These are phyloP conservation scores for Amaranthus tricolor DNA, from an alignment of 179 eudicot species.

Conservation along the genomic window DNA sequence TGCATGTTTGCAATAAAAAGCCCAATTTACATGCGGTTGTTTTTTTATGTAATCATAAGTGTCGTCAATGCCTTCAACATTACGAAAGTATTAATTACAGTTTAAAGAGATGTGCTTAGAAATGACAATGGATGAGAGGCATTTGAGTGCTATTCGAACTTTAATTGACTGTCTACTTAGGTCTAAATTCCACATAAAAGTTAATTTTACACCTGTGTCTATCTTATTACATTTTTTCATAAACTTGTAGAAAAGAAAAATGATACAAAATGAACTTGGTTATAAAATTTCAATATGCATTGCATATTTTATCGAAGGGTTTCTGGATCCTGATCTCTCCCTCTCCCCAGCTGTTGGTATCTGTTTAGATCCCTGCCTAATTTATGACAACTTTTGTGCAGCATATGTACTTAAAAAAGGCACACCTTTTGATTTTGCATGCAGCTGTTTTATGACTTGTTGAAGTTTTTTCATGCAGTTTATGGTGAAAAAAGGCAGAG, in stretches of 20 bases:
- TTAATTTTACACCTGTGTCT: too few relatives aligned
- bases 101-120: too few relatives aligned
- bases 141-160: too few relatives aligned
- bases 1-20: not conserved
- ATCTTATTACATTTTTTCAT: too few relatives aligned
- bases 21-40: not conserved
- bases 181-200: not conserved
- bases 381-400: not conserved
- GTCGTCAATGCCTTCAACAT: not conserved
- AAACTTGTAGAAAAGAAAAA: too few relatives aligned
- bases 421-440: not conserved
- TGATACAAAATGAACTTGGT: too few relatives aligned
- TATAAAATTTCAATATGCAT: not conserved
- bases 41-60: not conserved
- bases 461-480: slow-evolving; percentile 55
- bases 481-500: slow-evolving; percentile 87
- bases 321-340: not conserved
- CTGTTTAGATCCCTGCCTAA: not conserved
- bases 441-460: not conserved
- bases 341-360: not conserved
- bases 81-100: not conserved
- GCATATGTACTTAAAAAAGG: not conserved
- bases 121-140: too few relatives aligned
- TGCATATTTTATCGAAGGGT: not conserved
- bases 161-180: not conserved